Percentiles rank a stretch among this genome's conserved stretches.
phyloP scores from a whole-genome alignment of 164 flowering plant species.

The Echeveria elegans region DNA sequence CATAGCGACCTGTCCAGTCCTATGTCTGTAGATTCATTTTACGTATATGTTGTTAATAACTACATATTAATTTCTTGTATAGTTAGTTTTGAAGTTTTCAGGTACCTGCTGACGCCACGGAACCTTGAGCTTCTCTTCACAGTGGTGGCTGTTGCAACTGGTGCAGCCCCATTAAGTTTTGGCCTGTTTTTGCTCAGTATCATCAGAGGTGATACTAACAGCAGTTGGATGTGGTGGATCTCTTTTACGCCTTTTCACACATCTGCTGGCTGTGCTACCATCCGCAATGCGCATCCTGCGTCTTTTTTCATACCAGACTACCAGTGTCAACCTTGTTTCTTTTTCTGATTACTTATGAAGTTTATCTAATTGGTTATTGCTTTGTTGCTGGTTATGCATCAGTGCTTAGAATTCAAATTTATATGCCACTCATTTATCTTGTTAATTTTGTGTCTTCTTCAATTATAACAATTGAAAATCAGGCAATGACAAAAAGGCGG shows the following conservation, averaged over 20 bases:
- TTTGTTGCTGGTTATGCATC: too few relatives aligned
- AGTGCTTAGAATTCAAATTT: too few relatives aligned
- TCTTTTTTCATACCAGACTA: background rate
- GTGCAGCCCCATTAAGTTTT: slow-evolving; percentile 6
- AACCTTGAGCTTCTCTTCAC: slow-evolving; percentile 53
- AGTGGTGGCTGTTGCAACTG: slow-evolving; percentile 16
- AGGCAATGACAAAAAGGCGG: too few relatives aligned
- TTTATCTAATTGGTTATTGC: too few relatives aligned
- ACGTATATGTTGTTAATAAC: background rate
- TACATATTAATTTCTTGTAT: background rate
- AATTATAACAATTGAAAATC: too few relatives aligned
- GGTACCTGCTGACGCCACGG: slow-evolving; percentile 56
- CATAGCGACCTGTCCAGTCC: slow-evolving; percentile 65
- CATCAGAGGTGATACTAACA: slow-evolving; percentile 1
- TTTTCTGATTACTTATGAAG: background rate
- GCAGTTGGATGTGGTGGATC: background rate
- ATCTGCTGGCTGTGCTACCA: background rate
- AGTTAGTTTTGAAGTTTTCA: background rate
- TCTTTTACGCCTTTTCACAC: background rate
- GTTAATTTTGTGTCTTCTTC: too few relatives aligned
- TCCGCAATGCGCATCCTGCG: background rate
- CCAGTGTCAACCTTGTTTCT: background rate
- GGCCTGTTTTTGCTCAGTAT: background rate
- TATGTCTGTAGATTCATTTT: slow-evolving; percentile 25
- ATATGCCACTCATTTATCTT: too few relatives aligned